A percentile compares a stretch with the other conserved stretches of the same genome.
Evolutionary conservation across 2,329 filamentous ascomycete species (phyloP).

Genomic region (Colletotrichum nymphaeae): DNA sequence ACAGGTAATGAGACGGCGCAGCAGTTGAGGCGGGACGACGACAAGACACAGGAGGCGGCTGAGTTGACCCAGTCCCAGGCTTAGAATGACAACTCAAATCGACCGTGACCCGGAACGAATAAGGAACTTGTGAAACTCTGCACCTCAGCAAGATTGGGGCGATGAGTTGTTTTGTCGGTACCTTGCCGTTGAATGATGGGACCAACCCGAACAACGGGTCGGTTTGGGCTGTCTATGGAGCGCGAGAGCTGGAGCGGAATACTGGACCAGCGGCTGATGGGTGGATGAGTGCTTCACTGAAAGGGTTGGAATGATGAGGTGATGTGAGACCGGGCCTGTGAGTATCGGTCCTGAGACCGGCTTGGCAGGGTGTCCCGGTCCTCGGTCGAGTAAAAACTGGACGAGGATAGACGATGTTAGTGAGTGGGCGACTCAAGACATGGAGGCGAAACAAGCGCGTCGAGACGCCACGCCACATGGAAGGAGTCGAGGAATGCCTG

Average conservation of each 20-base stretch:
- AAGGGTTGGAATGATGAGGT: slow-evolving; percentile 5
- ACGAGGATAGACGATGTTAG: background rate
- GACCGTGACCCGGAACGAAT: slow-evolving; percentile 19
- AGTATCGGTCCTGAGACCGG: slow-evolving; percentile 27
- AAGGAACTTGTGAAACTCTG: slow-evolving; percentile 33
- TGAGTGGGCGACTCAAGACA: background rate
- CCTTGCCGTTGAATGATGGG: slow-evolving; percentile 21
- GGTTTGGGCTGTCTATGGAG: background rate
- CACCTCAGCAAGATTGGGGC: slow-evolving; percentile 29
- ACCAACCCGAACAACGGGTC: slow-evolving; percentile 15
- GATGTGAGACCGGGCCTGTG: slow-evolving; percentile 23
- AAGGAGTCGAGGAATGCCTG: slow-evolving; percentile 16
- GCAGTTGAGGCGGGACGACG: slow-evolving; percentile 31
- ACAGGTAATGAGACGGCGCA: slow-evolving; percentile 33
- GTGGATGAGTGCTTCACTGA: background rate
- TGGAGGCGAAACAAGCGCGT: slow-evolving; percentile 30
- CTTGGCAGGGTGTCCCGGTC: slow-evolving; percentile 26
- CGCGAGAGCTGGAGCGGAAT: background rate
- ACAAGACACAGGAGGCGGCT: slow-evolving; percentile 34
- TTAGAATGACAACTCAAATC: slow-evolving; percentile 19
- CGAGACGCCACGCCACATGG: slow-evolving; percentile 31
- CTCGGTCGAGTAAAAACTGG: slow-evolving; percentile 5
- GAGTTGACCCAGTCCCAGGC: slow-evolving; percentile 17
- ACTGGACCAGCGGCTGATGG: background rate
- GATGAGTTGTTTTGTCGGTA: slow-evolving; percentile 10